Evolutionary conservation across 2,329 filamentous ascomycete species (phyloP), one percentile per base, ranked within the genome.

Genomic region (Zopfia rhizophila): DNA sequence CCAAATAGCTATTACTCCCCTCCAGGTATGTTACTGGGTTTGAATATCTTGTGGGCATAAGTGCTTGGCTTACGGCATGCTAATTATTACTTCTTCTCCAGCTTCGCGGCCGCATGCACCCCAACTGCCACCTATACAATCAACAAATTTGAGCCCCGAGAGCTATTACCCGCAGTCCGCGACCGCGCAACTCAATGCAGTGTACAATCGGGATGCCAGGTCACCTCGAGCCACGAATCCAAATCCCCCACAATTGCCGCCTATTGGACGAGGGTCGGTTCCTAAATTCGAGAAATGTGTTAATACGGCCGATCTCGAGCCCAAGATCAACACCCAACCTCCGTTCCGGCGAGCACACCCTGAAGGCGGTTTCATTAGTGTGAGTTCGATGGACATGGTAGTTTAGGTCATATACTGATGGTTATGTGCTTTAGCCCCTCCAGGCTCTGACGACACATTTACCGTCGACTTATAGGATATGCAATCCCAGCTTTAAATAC

Each of bases 401-500:
- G 23, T 17, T n/a, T n/a, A n/a, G 17, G 2, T 16, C 3, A 10
- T 16, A 24, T 44, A 39, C 58, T 69, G 48, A 68, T 47, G 45
- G 27, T 18, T 14, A 7, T n/a, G 21, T 28, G 10, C 32, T 35
- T 28, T 68, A 96, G 91, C 94, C 94, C 36, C 82, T 99, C 37
- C 93, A 97, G 87, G 93, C 94, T 35, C 81, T 99, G 51, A 99
- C 94, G 1, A 88, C 89, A 28, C 92, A 97, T 64, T 80, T 99
- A 14, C 93, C 94, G 12, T 88, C 92, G 4, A 97, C 94, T 2
- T 99, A 99, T 77, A 89, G 94, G 62, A 97, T 99, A 72, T 99
- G 94, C 79, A 99, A 99, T 70, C 92, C 92, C 3, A 87, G 84
- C 63, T 99, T 99, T 81, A 97, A 99, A 77, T 99, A 99, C 75